Conservation (phyloP, 179 eudicot genomes). For the Beta macrorhiza region DNA sequence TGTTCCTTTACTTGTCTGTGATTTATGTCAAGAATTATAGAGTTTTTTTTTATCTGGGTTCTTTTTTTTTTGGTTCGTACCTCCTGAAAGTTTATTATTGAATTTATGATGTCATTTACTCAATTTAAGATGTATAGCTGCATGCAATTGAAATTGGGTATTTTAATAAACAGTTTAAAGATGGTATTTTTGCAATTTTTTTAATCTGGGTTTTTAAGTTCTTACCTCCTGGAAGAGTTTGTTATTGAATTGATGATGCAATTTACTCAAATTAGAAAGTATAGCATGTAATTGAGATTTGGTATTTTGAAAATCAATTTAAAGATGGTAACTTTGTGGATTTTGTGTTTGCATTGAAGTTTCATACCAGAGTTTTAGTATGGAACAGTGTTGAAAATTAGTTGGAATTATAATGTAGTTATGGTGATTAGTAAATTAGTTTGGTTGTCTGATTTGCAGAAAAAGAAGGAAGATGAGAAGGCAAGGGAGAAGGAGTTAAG, state of each 20-base stretch:
- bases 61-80: too few relatives aligned
- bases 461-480: constrained; percentile 94
- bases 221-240: too few relatives aligned
- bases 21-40: too few relatives aligned
- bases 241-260: too few relatives aligned
- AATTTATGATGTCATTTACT: too few relatives aligned
- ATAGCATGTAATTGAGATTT: background rate
- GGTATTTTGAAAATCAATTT: background rate
- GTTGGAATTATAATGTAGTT: background rate
- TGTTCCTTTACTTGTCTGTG: too few relatives aligned
- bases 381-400: background rate
- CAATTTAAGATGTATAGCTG: too few relatives aligned
- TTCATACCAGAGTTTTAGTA: background rate
- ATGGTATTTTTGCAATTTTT: background rate
- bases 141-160: background rate
- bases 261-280: too few relatives aligned
- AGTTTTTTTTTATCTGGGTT: too few relatives aligned
- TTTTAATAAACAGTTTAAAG: background rate
- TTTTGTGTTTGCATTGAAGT: background rate
- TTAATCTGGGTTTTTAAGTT: too few relatives aligned
- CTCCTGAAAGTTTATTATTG: too few relatives aligned
- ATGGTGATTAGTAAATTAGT: background rate
- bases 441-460: constrained; percentile 47
- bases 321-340: background rate
- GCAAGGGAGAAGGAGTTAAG: constrained; percentile 85